Percentiles rank a stretch among this genome's conserved stretches.
phyloP scores from a whole-genome alignment of 108 stramenopile genomes.

The Chaetoceros tenuissimus region DNA sequence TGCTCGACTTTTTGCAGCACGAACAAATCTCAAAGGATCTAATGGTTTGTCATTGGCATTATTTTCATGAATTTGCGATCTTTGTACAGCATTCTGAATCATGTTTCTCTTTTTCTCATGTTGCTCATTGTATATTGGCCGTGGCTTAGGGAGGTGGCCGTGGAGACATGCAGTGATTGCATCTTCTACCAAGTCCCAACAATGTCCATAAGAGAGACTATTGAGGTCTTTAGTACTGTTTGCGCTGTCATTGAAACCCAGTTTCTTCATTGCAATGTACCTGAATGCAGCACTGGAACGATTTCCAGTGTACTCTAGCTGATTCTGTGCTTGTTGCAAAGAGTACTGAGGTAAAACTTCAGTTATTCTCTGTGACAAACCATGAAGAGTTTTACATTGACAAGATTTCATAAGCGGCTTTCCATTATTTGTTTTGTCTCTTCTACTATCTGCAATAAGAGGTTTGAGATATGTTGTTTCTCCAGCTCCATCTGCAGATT shows the following conservation, averaged over 20 bases:
- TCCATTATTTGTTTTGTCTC: background rate
- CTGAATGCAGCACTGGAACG: constrained; percentile 57
- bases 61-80: background rate
- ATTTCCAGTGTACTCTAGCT: constrained; percentile 34
- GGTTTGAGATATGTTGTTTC: constrained; percentile 18
- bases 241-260: constrained; percentile 20
- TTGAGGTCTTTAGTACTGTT: constrained; percentile 3
- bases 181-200: constrained; percentile 80
- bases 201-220: constrained; percentile 23
- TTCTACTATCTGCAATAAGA: constrained; percentile 21
- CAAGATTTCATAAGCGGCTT: constrained; percentile 61
- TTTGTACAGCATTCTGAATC: background rate
- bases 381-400: constrained; percentile 58
- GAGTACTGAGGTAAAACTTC: constrained; percentile 21
- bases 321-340: constrained; percentile 24
- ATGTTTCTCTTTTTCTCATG: background rate
- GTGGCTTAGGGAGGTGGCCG: constrained; percentile 19
- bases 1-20: background rate
- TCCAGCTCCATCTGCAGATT: constrained; percentile 2
- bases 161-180: constrained; percentile 33
- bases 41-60: background rate
- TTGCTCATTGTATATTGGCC: background rate
- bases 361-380: constrained; percentile 37
- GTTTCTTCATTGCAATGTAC: constrained; percentile 43
- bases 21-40: background rate